Base-by-base conservation (phyloP, 1,284 basidiomycete genomes). In the Cutaneotrichosporon mucoides region DNA sequence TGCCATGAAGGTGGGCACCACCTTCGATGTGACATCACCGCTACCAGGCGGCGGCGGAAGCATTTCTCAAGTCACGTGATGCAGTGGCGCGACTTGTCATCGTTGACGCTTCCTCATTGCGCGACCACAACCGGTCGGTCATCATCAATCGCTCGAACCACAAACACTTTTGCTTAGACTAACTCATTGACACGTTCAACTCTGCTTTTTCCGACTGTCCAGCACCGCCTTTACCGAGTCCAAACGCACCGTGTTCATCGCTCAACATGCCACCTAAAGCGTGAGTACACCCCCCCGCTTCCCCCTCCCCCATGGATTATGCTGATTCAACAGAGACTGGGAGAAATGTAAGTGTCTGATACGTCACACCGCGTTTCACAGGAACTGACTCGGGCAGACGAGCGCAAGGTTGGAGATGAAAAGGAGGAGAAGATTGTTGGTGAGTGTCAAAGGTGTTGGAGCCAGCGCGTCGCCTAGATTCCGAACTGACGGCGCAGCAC, bases 351-450 rank as follows among this genome's bases (percentile, higher is more conserved):
- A 61, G 88, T 79, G 47, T 44, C 11, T 8, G 1, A 7, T 9
- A 4, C 9, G 5, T 2, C 38, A 12, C 9, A 12, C 2, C 38
- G 12, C 5, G 9, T 13, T 12, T 4, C 33, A 1, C n/a, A 12
- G 34, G 34, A 40, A 13, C 49, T 43, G 13, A 57, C 57, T 3
- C 36, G 11, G 15, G 4, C 58, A 79, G 91, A 86, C 75, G 86
- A 88, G 72, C 92, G 92, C 84, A 88, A 86, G 79, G 80, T 73
- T 33, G 87, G 89, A 71, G 86, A 85, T 71, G 90, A 92, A 77
- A 85, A 88, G 55, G 88, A 95, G 73, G 91, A 92, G 79, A 94
- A 95, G 83, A 93, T 94, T 72, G 86, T 91, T 69, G 87, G 91
- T 88, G 68, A 61, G 86, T 82, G 16, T 12, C 45, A 45, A 9